Evolutionary conservation across 1,284 basidiomycete species (phyloP).

Genomic region (Sanghuangporus sanghuang): DNA sequence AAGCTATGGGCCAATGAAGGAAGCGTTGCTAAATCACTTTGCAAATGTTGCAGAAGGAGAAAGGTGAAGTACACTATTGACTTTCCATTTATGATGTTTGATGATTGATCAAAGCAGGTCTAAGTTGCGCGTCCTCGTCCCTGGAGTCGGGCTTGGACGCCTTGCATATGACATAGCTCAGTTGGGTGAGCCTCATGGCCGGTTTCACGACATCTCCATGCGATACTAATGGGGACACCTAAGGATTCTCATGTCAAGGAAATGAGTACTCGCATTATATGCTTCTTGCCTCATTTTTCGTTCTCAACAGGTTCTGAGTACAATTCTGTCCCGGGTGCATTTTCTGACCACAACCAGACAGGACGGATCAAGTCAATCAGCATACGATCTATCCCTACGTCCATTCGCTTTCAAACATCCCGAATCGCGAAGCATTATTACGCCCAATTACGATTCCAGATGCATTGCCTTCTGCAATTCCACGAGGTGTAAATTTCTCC

Average conservation of each 20-base stretch:
- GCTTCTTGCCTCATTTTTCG: slow-evolving; percentile 80
- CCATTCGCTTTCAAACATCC: slow-evolving; percentile 84
- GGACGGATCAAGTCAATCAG: slow-evolving; percentile 60
- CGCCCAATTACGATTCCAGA: slow-evolving; percentile 75
- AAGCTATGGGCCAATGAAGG: slow-evolving; percentile 77
- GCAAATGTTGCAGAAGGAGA: slow-evolving; percentile 46
- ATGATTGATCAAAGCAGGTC: slow-evolving; percentile 30
- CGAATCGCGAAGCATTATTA: slow-evolving; percentile 56
- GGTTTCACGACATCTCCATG: neutral
- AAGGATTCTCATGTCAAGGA: slow-evolving; percentile 83
- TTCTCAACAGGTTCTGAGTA: slow-evolving; percentile 65
- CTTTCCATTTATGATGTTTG: slow-evolving; percentile 3
- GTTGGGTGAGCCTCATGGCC: slow-evolving; percentile 46
- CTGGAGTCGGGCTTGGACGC: slow-evolving; percentile 83
- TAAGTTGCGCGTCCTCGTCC: slow-evolving; percentile 74
- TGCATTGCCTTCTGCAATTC: slow-evolving; percentile 71
- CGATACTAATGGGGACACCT: neutral
- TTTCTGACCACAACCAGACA: slow-evolving; percentile 26
- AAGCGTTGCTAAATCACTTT: slow-evolving; percentile 66
- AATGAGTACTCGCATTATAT: slow-evolving; percentile 96
- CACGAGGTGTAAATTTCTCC: slow-evolving; percentile 64
- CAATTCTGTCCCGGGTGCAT: neutral
- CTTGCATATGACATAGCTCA: slow-evolving; percentile 83
- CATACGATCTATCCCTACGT: slow-evolving; percentile 84
- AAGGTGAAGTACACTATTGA: slow-evolving; percentile 33